Conservation (phyloP, 2,329 filamentous ascomycete species). For the Falciphora oryzae region DNA sequence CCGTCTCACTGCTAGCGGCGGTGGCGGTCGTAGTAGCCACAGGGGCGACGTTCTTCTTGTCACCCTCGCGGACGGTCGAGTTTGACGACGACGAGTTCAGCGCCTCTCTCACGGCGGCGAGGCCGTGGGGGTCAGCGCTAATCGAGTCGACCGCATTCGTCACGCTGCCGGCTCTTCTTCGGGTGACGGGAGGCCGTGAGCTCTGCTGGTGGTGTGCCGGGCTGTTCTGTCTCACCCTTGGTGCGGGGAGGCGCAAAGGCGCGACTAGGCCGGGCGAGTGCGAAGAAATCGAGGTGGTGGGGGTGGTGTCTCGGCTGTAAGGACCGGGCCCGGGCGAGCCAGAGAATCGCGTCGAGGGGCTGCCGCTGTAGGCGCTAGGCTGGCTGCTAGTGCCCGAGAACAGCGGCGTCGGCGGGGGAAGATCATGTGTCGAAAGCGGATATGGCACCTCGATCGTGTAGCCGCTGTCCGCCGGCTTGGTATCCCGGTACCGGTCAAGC, state of each 20-base stretch:
- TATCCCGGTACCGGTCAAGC: slow-evolving; percentile 53
- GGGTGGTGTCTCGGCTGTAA: slow-evolving; percentile 73
- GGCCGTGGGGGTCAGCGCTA: slow-evolving; percentile 45
- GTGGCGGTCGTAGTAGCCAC: neutral
- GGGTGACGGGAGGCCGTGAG: slow-evolving; percentile 29
- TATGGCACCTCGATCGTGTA: slow-evolving; percentile 43
- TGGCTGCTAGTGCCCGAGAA: slow-evolving; percentile 55
- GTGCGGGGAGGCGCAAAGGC: slow-evolving; percentile 38
- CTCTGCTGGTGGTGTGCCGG: slow-evolving; percentile 30
- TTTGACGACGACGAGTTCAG: slow-evolving; percentile 67
- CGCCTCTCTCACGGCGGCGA: slow-evolving; percentile 64
- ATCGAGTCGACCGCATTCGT: slow-evolving; percentile 43
- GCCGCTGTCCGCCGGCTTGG: slow-evolving; percentile 31
- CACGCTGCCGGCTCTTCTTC: slow-evolving; percentile 50
- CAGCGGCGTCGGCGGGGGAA: slow-evolving; percentile 62
- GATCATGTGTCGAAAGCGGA: slow-evolving; percentile 55
- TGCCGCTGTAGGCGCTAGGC: slow-evolving; percentile 56
- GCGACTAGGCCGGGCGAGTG: slow-evolving; percentile 60
- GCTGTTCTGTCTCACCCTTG: slow-evolving; percentile 49
- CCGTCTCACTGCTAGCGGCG: slow-evolving; percentile 20
- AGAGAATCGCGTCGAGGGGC: slow-evolving; percentile 70
- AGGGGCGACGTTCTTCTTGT: slow-evolving; percentile 25
- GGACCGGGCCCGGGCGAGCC: slow-evolving; percentile 63
- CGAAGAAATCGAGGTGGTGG: slow-evolving; percentile 72
- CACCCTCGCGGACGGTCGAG: slow-evolving; percentile 56